Evolutionary conservation across 1,139 yeast species (phyloP), one percentile per base, ranked within the genome.

Genomic region (Sugiyamaella novakii): DNA sequence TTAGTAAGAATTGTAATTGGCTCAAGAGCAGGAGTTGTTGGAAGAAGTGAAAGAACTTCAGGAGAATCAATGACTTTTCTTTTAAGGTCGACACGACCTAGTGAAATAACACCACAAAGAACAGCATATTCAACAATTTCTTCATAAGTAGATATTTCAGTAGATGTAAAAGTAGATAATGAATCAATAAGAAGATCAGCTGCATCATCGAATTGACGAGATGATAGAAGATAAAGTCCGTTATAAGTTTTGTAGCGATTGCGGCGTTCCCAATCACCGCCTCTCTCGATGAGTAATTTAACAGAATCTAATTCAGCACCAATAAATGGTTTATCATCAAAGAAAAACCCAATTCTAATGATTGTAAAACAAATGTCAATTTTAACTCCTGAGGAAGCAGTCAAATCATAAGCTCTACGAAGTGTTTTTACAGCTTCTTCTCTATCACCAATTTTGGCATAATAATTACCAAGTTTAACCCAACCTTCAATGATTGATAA

Each of bases 261-360:
- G 64, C 96, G 82, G 68, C 98, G 87, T 71, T 94, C 98, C 98
- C 99, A 92, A 67, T 92, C 99, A 52, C 98, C 98, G 46, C 98
- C 98, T 63, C 88, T 85, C 62, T 92, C 98, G 62, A 92, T 88
- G 64, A 87, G 59, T 37, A 73, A 66, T 63, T 85, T 81, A 34
- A 84, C 81, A 58, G 83, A 83, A 50, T 85, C 95, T 61, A 94
- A 77, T 64, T 84, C 83, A 61, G 83, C 81, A 52, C 83, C 78
- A 39, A 87, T 86, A 58, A 79, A 80, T 11, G 73, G 71, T 63
- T 81, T 83, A 70, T 92, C 96, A 63, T 82, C 82, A 67, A 79
- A 92, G 70, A 92, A 91, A 64, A 89, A 84, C 19, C 95, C 97
- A 52, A 94, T 72, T 64, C 98, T 80, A 14, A 91, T 78, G 59